These are phyloP conservation scores for Achaetomiella virescens DNA, from an alignment of 495 filamentous ascomycete species.

Conservation along the genomic window DNA sequence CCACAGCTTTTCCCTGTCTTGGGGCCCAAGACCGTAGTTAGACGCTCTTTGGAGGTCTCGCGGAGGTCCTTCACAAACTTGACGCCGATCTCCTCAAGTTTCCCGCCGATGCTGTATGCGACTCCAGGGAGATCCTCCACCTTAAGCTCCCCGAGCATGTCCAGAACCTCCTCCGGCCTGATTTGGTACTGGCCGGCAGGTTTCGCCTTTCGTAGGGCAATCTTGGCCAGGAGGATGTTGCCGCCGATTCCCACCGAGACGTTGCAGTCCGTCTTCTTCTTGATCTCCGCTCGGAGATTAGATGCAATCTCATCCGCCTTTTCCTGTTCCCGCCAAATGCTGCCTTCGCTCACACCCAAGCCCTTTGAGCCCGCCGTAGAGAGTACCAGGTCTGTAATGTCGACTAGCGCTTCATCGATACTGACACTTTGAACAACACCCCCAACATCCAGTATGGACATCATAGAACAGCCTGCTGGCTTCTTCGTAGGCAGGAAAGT, in stretches of 20 bases:
- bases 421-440: slow-evolving; percentile 92
- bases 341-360: slow-evolving; percentile 60
- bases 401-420: slow-evolving; percentile 86
- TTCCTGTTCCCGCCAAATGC: slow-evolving; percentile 72
- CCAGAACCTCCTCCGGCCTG: slow-evolving; percentile 67
- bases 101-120: slow-evolving; percentile 74
- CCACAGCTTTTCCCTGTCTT: slow-evolving; percentile 92
- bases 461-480: slow-evolving; percentile 84
- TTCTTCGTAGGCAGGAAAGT: slow-evolving; percentile 90
- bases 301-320: slow-evolving; percentile 70
- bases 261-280: slow-evolving; percentile 68
- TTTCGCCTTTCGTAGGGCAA: slow-evolving; percentile 87
- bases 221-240: slow-evolving; percentile 85
- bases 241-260: slow-evolving; percentile 93
- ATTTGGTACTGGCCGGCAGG: slow-evolving; percentile 89
- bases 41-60: slow-evolving; percentile 63
- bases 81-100: slow-evolving; percentile 79
- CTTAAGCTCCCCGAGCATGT: slow-evolving; percentile 66
- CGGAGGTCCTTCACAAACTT: slow-evolving; percentile 78
- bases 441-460: slow-evolving; percentile 67
- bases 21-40: slow-evolving; percentile 68
- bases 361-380: slow-evolving; percentile 62
- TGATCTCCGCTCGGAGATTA: slow-evolving; percentile 59
- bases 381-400: slow-evolving; percentile 63
- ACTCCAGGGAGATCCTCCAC: slow-evolving; percentile 84